Percentiles rank a stretch among this genome's conserved stretches.
These are phyloP conservation scores for Lepiota subincarnata DNA, from an alignment of 768 basidiomycete genomes.

Conservation along the genomic window DNA sequence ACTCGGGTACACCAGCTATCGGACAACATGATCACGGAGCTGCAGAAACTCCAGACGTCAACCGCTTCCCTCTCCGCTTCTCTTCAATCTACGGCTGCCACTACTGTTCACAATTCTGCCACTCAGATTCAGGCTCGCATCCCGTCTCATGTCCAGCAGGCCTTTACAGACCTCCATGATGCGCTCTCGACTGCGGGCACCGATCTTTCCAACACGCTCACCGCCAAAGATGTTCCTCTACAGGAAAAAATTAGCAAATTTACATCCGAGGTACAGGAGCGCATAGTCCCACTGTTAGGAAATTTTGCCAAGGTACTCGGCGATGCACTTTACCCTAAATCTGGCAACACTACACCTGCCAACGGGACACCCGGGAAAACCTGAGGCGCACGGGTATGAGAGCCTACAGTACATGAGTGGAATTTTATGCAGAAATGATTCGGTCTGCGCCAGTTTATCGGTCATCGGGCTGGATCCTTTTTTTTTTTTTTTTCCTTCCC, in stretches of 20 bases:
- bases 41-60: conserved; percentile 62
- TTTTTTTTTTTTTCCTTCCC: too few relatives aligned
- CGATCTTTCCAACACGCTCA: conserved; percentile 52
- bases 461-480: too few relatives aligned
- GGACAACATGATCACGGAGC: conserved; percentile 61
- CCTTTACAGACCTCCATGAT: conserved; percentile 48
- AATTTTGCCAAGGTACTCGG: conserved; percentile 38
- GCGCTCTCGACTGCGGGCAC: conserved; percentile 42
- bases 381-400: too few relatives aligned
- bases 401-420: too few relatives aligned
- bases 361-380: too few relatives aligned
- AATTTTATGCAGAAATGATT: not conserved
- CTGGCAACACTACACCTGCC: too few relatives aligned
- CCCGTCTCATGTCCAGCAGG: conserved; percentile 56
- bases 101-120: conserved; percentile 20
- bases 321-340: conserved; percentile 25
- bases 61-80: conserved; percentile 46
- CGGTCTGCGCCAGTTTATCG: too few relatives aligned
- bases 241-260: conserved; percentile 61
- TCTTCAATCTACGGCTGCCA: conserved; percentile 32
- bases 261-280: conserved; percentile 52
- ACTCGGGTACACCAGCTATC: conserved; percentile 55
- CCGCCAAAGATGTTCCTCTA: conserved; percentile 49
- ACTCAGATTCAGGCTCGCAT: conserved; percentile 40
- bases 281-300: conserved; percentile 60